Percentiles rank a stretch among this genome's conserved stretches.
Conservation (phyloP, 2,329 filamentous ascomycete species). For the Neopestalotiopsis rosae region DNA sequence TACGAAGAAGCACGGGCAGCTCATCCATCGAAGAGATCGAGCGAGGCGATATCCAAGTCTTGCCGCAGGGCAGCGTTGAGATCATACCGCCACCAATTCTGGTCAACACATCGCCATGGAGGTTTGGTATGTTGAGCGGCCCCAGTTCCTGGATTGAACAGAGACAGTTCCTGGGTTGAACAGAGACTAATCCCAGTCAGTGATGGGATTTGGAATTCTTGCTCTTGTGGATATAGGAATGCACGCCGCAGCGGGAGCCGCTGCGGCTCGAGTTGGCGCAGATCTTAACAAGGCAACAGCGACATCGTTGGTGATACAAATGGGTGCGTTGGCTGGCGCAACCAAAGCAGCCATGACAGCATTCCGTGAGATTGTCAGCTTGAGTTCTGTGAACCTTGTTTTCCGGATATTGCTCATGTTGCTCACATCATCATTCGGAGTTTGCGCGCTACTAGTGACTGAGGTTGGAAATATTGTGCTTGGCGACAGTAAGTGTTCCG, state of each 20-base stretch:
- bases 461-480: constrained; percentile 12
- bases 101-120: constrained; percentile 16
- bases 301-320: constrained; percentile 6
- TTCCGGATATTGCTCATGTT: constrained; percentile 11
- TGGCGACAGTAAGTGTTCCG: constrained; percentile 12
- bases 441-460: constrained; percentile 14
- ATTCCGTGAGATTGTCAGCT: constrained; percentile 11
- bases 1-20: constrained; percentile 9
- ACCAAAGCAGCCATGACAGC: constrained; percentile 13
- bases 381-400: constrained; percentile 10
- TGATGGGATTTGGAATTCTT: constrained; percentile 8
- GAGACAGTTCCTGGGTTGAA: background rate
- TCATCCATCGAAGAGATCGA: constrained; percentile 15
- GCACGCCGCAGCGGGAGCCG: constrained; percentile 11
- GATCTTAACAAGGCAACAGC: background rate
- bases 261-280: constrained; percentile 11
- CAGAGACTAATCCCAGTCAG: background rate
- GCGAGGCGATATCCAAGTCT: constrained; percentile 6
- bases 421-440: constrained; percentile 16
- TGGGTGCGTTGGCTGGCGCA: constrained; percentile 13
- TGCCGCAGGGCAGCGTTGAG: constrained; percentile 12
- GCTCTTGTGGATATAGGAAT: constrained; percentile 14
- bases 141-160: background rate
- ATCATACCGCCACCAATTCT: constrained; percentile 11
- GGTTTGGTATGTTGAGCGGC: background rate